Conservation (phyloP, 768 basidiomycete species). For the Boletus subcaerulescens region DNA sequence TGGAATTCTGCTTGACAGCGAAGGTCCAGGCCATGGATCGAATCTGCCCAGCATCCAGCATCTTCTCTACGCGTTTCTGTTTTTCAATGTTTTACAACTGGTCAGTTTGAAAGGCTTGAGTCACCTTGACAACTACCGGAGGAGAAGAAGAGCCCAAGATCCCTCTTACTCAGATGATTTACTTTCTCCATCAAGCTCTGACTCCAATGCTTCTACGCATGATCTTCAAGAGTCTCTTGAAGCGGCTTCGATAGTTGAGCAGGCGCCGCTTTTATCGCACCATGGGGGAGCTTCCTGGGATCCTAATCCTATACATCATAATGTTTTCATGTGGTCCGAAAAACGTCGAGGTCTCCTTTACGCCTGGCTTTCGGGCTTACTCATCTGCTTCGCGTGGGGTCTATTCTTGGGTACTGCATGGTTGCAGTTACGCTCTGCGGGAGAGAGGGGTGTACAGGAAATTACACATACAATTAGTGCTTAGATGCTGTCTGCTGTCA, state of each 20-base stretch:
- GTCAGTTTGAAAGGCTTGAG: slow-evolving; percentile 48
- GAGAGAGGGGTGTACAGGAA: slow-evolving; percentile 24
- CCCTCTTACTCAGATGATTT: slow-evolving; percentile 16
- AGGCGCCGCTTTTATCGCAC: slow-evolving; percentile 12
- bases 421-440: slow-evolving; percentile 48
- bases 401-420: slow-evolving; percentile 64
- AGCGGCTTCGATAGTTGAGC: slow-evolving; percentile 2
- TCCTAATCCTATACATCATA: slow-evolving; percentile 7
- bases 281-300: slow-evolving; percentile 1
- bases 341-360: slow-evolving; percentile 50
- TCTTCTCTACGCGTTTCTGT: slow-evolving; percentile 55
- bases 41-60: slow-evolving; percentile 37
- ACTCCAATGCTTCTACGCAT: neutral
- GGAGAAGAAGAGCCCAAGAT: slow-evolving; percentile 18
- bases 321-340: slow-evolving; percentile 32
- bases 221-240: neutral
- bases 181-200: neutral
- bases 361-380: slow-evolving; percentile 36
- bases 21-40: neutral
- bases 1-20: slow-evolving; percentile 61
- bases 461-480: neutral
- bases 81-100: slow-evolving; percentile 57
- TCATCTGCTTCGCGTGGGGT: slow-evolving; percentile 57
- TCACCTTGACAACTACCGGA: slow-evolving; percentile 44
- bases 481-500: too few species aligned